Conservation (phyloP, 2,329 filamentous ascomycete species). For the Verticillium dahliae region DNA sequence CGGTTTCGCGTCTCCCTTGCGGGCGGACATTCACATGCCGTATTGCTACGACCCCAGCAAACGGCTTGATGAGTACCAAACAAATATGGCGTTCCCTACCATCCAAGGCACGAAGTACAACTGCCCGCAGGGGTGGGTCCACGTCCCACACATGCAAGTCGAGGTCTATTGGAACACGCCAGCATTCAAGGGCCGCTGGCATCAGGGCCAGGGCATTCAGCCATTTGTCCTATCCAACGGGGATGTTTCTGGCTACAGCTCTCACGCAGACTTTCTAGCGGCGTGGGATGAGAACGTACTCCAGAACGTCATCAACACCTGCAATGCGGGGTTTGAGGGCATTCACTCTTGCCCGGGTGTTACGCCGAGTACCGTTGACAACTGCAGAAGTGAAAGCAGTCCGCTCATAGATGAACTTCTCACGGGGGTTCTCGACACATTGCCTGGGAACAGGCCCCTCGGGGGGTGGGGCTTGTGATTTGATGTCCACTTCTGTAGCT, state of each 20-base stretch:
- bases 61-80: constrained; percentile 52
- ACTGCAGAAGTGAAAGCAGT: constrained; percentile 41
- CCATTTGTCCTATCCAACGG: constrained; percentile 66
- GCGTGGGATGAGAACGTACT: constrained; percentile 63
- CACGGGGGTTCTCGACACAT: constrained; percentile 33
- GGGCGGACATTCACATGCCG: constrained; percentile 64
- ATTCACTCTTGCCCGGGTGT: constrained; percentile 59
- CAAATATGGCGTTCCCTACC: constrained; percentile 59
- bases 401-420: constrained; percentile 40
- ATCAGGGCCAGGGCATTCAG: constrained; percentile 44
- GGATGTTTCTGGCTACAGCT: constrained; percentile 64
- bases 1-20: constrained; percentile 51
- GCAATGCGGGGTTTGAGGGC: constrained; percentile 50
- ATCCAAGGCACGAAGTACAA: constrained; percentile 29
- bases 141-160: constrained; percentile 51
- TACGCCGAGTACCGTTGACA: constrained; percentile 26
- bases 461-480: constrained; percentile 33
- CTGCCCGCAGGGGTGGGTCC: constrained; percentile 47
- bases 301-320: constrained; percentile 60
- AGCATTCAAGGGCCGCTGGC: constrained; percentile 44
- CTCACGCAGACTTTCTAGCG: constrained; percentile 67
- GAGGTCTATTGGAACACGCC: constrained; percentile 57
- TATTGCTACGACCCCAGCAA: constrained; percentile 64
- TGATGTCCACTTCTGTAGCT: neutral
- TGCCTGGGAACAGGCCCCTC: constrained; percentile 50